Base-by-base conservation (phyloP, 2,329 filamentous ascomycete species). In the Fusarium pseudonygamai region DNA sequence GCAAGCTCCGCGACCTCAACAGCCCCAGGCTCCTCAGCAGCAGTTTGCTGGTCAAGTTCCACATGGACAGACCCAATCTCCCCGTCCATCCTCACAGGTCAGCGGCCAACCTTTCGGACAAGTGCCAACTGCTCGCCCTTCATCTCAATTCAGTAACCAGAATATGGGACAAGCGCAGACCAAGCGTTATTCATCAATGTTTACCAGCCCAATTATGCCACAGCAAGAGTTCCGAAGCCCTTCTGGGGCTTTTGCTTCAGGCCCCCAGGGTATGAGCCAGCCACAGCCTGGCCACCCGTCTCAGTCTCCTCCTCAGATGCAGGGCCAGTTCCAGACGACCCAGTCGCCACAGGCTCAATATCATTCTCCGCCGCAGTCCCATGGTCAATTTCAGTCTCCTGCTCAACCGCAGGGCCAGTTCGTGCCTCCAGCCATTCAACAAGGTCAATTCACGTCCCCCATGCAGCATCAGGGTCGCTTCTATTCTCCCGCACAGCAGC, bases 141-240 rank as follows among this genome's bases (percentile, higher is more conserved):
- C 55, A 11, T 74, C 71, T 28, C 71, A 73, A 39, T 50, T 73
- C 36, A 73, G 66, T 26, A 63, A 66, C 16, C 70, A 70, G 24
- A 61, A 60, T 22, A 49, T 56, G n/a, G 58, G 62, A 28, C 73
- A 65, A 20, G 30, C 56, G 30, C 77, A 77, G 40, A 59, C 63
- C 22, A 72, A 68, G 20, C 67, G 64, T 45, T 77, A 76, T 28
- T 55, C 69, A 16, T 63, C 68, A 22, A 77, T 76, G 43, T 56
- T 78, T 36, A 45, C 56, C 7, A 68, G 72, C 28, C 73, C 73
- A 11, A 53, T 52, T 24, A 59, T 71, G n/a, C 60, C 59, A 26
- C 74, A 75, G 28, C 70, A 77, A 12, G 64, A 69, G 13, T 71
- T 75, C 40, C 64, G 60, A 42, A 61, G 50, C 36, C 39, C 60